phyloP scores from a whole-genome alignment of 768 basidiomycete genomes.

The Tremella fuciformis region DNA sequence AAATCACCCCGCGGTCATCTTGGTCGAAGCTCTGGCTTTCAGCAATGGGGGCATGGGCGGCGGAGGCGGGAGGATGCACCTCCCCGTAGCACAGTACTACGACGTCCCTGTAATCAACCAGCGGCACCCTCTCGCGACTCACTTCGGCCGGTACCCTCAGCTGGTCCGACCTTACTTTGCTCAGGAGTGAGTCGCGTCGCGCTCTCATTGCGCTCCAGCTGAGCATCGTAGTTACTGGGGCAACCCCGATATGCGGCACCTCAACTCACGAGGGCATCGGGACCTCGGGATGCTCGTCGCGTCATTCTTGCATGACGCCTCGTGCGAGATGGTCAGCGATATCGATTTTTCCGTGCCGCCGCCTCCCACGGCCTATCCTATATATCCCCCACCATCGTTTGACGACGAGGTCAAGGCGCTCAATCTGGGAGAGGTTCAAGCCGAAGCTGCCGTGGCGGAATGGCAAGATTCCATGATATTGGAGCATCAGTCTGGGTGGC shows the following conservation, averaged over 20 bases:
- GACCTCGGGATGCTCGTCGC: constrained; percentile 46
- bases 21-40: constrained; percentile 49
- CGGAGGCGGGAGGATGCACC: constrained; percentile 48
- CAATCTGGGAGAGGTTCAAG: constrained; percentile 1
- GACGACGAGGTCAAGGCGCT: neutral
- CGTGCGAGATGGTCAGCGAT: constrained; percentile 39
- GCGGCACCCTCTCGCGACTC: constrained; percentile 43
- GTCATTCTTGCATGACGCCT: constrained; percentile 39
- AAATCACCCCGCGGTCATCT: constrained; percentile 45
- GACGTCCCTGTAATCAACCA: constrained; percentile 50
- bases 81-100: constrained; percentile 51
- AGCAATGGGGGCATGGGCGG: constrained; percentile 46
- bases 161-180: constrained; percentile 48
- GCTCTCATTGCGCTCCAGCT: neutral
- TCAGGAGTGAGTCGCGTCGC: constrained; percentile 30
- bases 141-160: constrained; percentile 47
- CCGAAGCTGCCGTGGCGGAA: neutral
- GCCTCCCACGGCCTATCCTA: neutral
- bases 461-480: constrained; percentile 1
- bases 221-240: constrained; percentile 41
- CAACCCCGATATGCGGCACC: constrained; percentile 47
- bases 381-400: neutral
- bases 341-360: constrained; percentile 22
- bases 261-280: constrained; percentile 46
- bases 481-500: constrained; percentile 19